Conservation (phyloP, 1,284 basidiomycete species). For the Hortiboletus rubellus region DNA sequence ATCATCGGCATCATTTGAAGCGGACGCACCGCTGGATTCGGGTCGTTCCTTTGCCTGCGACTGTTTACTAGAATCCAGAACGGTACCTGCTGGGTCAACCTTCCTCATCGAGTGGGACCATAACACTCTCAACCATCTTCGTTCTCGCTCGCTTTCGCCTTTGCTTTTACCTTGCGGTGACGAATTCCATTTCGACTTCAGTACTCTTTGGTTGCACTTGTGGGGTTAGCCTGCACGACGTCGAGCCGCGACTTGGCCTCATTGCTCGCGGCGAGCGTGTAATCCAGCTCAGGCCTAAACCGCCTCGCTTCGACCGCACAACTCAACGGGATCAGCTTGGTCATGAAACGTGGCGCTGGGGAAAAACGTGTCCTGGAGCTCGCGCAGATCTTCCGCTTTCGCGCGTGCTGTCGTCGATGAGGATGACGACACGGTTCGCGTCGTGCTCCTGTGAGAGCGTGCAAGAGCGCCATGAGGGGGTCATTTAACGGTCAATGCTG, state of each 20-base stretch:
- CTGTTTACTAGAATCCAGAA: constrained; percentile 58
- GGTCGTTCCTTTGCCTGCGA: constrained; percentile 22
- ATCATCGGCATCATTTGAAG: constrained; percentile 25
- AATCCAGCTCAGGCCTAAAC: constrained; percentile 93
- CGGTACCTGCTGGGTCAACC: constrained; percentile 92
- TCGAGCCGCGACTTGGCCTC: constrained; percentile 83
- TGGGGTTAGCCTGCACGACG: constrained; percentile 85
- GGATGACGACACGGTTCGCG: not conserved
- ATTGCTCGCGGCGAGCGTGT: constrained; percentile 91
- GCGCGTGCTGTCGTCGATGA: constrained; percentile 38
- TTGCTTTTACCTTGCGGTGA: constrained; percentile 26
- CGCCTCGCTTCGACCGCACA: constrained; percentile 79
- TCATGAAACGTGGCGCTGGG: constrained; percentile 84
- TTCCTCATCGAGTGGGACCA: constrained; percentile 90
- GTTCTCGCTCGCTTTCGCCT: constrained; percentile 27
- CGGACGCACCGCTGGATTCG: constrained; percentile 11
- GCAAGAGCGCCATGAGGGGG: constrained; percentile 95
- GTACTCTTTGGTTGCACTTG: constrained; percentile 42
- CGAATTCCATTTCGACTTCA: constrained; percentile 1
- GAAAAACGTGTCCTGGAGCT: constrained; percentile 75
- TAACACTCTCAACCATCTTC: constrained; percentile 60
- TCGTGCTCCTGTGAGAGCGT: constrained; percentile 42
- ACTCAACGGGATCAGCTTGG: constrained; percentile 73
- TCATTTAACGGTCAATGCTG: constrained; percentile 74
- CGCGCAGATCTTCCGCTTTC: constrained; percentile 52